Conservation (phyloP, 306 rosid genomes). For the Cyclanthera cordifolia region DNA sequence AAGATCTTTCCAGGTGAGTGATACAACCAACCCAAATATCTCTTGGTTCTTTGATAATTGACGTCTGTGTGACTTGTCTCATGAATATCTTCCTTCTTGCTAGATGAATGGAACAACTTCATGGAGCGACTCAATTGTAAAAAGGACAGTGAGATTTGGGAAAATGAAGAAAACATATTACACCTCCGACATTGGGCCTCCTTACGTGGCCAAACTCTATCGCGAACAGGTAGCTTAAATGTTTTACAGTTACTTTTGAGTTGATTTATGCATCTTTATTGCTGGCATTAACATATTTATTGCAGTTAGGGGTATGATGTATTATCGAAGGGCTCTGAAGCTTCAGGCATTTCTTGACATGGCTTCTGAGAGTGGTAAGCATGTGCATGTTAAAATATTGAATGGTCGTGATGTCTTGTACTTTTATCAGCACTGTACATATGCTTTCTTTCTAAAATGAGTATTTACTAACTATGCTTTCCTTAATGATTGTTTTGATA, state of each 20-base stretch:
- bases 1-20: constrained; percentile 88
- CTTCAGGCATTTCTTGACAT: constrained; percentile 99
- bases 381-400: constrained; percentile 14
- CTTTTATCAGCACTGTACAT: not conserved
- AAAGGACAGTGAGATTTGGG: constrained; percentile 71
- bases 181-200: constrained; percentile 98
- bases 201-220: constrained; percentile 85
- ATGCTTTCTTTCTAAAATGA: not conserved
- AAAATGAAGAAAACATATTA: constrained; percentile 68
- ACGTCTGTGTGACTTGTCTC: constrained; percentile 9
- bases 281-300: constrained; percentile 14
- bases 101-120: constrained; percentile 98
- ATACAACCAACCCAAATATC: constrained; percentile 1
- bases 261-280: constrained; percentile 15
- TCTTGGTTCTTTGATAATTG: constrained; percentile 16
- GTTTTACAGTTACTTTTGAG: constrained; percentile 13
- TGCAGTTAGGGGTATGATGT: constrained; percentile 99
- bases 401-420: not conserved
- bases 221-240: constrained; percentile 62
- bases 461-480: not conserved
- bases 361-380: constrained; percentile 77
- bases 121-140: constrained; percentile 85
- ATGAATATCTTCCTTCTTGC: constrained; percentile 16
- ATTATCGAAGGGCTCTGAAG: constrained; percentile 83
- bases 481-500: constrained; percentile 10